Conservation (phyloP, 176 grass and related monocot genomes). For the Coix lacrymajobi region DNA sequence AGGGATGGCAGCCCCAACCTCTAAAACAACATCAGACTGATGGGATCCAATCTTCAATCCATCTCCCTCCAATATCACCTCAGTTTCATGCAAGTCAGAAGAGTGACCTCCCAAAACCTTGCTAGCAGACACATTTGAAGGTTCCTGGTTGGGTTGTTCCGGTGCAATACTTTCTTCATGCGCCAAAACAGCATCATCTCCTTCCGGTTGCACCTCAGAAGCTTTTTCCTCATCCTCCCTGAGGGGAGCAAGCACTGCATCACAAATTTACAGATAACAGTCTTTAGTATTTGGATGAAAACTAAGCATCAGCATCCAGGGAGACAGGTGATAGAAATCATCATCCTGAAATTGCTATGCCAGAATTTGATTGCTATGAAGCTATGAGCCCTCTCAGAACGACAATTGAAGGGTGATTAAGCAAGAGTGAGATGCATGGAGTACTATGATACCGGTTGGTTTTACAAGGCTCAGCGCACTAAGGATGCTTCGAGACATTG, state of each 20-base stretch:
- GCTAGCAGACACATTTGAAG: background rate
- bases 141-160: slow-evolving; percentile 12
- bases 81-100: slow-evolving; percentile 18
- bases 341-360: background rate
- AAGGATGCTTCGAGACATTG: background rate
- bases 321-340: background rate
- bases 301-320: background rate
- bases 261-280: background rate
- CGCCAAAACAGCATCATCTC: background rate
- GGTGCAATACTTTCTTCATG: slow-evolving; percentile 15
- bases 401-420: background rate
- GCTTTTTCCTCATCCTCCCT: slow-evolving; percentile 8
- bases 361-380: background rate
- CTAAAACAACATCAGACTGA: slow-evolving; percentile 16
- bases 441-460: background rate
- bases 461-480: background rate
- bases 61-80: slow-evolving; percentile 21
- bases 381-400: background rate
- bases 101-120: background rate
- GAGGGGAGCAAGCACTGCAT: slow-evolving; percentile 29
- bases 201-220: slow-evolving; percentile 5
- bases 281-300: background rate
- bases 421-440: background rate
- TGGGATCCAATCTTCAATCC: background rate
- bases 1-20: slow-evolving; percentile 21